Percentiles rank a stretch among this genome's conserved stretches.
Conservation (phyloP, 2,329 filamentous ascomycete genomes). For the Cladobotryum mycophilum region DNA sequence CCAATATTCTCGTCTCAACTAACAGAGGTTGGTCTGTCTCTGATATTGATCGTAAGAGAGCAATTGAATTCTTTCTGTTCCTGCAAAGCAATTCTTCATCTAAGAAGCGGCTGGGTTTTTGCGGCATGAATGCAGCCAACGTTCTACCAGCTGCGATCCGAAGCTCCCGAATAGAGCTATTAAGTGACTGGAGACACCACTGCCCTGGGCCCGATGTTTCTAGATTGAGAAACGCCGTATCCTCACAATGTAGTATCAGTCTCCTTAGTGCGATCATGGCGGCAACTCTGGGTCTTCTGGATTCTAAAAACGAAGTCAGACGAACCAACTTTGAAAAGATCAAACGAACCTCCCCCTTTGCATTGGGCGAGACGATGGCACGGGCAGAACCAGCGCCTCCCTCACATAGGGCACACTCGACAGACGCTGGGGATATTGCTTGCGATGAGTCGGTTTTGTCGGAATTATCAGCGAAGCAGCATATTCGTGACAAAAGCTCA, state of each 20-base stretch:
- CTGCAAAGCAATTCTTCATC: slow-evolving; percentile 22
- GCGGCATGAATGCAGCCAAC: slow-evolving; percentile 57
- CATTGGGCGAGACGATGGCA: slow-evolving; percentile 5
- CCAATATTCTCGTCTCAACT: slow-evolving; percentile 78
- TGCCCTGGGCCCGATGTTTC: slow-evolving; percentile 63
- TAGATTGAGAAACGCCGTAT: slow-evolving; percentile 57
- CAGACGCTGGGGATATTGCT: not conserved
- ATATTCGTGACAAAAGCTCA: slow-evolving; percentile 48
- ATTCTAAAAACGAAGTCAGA: slow-evolving; percentile 41
- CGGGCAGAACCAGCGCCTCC: not conserved
- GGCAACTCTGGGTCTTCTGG: slow-evolving; percentile 57
- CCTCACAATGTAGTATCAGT: slow-evolving; percentile 60
- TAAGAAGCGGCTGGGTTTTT: slow-evolving; percentile 14
- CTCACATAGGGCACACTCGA: slow-evolving; percentile 24
- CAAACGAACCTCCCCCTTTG: slow-evolving; percentile 34
- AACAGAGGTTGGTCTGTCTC: slow-evolving; percentile 60
- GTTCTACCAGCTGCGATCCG: slow-evolving; percentile 71
- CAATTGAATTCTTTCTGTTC: slow-evolving; percentile 61
- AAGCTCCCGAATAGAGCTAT: slow-evolving; percentile 79
- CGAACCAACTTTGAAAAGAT: slow-evolving; percentile 43
- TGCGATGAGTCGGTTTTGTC: not conserved
- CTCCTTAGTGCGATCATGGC: slow-evolving; percentile 67
- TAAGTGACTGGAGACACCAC: slow-evolving; percentile 74
- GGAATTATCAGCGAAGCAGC: slow-evolving; percentile 18
- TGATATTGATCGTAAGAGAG: slow-evolving; percentile 65